Base-by-base conservation (phyloP, 192 early-diverging fungal genomes). In the Backusella westeae region DNA sequence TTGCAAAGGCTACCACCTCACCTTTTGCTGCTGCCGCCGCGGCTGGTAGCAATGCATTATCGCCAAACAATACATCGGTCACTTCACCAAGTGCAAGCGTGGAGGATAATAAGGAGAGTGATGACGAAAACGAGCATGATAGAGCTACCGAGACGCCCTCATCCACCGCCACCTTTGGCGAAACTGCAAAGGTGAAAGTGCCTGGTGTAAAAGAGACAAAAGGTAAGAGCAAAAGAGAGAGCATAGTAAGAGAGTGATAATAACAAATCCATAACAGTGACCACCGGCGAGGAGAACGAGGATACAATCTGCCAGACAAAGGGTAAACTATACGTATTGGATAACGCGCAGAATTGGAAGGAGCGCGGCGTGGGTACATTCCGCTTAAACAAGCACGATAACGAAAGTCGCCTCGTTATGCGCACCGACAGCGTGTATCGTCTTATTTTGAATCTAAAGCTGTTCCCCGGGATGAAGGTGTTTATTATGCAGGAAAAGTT, bases 231-330 rank as follows among this genome's bases (percentile, higher is more conserved):
- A 63, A 63, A 3, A 59, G 3, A 32, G 21, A 39, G 15, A 44
- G 42, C 4, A 46, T 36, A 17, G 10, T 5, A 21, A 78, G 39
- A 35, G 35, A 41, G 19, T 3, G 32, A 32, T 32, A 32, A 3
- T 32, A 32, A n/a, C 6, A 74, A 8, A 41, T 14, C 12, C 19
- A 17, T 2, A 32, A 70, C 34, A 81, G 82, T 85, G 9, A 73
- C 36, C 8, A 85, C 84, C 1, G 84, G 84, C 3, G 84, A 85
- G 74, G 84, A 85, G 17, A 76, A 85, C 46, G 84, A 85, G 46
- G 41, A 73, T 14, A 83, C 79, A 23, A 52, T 81, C 2, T 78
- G 77, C 67, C 66, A 78, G 17, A 71, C 78, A 41, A 83, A 79
- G 38, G 82, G 80, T n/a, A 86, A 83, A 53, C 59, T 86, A 66